Evolutionary conservation across 108 stramenopile genomes (phyloP), one percentile per base, ranked within the genome.

Genomic region (Discostella pseudostelligera): DNA sequence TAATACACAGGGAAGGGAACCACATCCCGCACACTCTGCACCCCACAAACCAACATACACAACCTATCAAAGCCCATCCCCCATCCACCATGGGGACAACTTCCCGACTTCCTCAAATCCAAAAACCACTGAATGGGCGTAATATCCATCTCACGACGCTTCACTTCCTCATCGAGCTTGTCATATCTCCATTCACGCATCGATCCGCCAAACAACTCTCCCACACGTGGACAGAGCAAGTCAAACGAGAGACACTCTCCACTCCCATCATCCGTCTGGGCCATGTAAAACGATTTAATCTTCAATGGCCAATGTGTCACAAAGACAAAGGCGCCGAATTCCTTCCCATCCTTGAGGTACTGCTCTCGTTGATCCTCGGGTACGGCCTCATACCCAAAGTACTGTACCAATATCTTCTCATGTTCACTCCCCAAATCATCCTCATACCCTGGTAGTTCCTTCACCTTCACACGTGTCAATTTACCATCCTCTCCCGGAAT

Each of bases 251-350:
- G 86, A 49, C 92, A 94, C 40, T 93, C 94, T 14, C 90, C 91
- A 58, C 82, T 76, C 29, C 88, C 89, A 67, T 93, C 95, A 45
- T 87, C 91, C 70, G 89, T 75, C 55, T 90, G 86, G 39, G 86
- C 86, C 96, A 97, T 97, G 87, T 97, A 97, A 67, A 97, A 97
- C 10, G 95, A 92, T 82, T 97, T 97, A 69, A 97, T 97, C 56
- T 89, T 87, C 57, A 88, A 79, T 13, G 96, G 96, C 87, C 93
- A 97, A 80, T 97, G 84, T 24, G 87, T 95, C 19, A 97, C 84
- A 56, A 94, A 79, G 53, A 91, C 90, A 50, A 94, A 94, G 48
- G 81, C 79, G 62, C 90, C 86, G 69, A 85, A 89, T 57, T 79
- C 78, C 32, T 75, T 75, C 7, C 58, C 69, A 50, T 43, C 28